Evolutionary conservation across 83 land plant species (phyloP).

Genomic region (Diphasiastrum complanatum): DNA sequence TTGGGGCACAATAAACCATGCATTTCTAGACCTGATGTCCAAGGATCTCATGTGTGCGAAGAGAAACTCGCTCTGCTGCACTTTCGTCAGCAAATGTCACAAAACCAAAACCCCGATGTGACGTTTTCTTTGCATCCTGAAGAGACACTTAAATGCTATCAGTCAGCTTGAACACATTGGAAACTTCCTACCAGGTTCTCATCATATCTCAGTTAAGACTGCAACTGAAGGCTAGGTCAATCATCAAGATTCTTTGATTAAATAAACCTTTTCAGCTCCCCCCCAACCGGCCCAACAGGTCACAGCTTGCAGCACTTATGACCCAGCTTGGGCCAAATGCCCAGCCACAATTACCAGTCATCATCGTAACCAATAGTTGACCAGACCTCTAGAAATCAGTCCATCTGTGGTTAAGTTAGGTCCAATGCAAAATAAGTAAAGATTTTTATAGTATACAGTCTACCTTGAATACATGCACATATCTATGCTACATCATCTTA

Average conservation of each 20-base stretch:
- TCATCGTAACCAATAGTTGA: no score
- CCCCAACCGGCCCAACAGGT: no score
- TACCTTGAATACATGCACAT: background rate
- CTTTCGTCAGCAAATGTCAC: conserved; percentile 43
- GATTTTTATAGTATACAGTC: background rate
- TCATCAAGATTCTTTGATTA: background rate
- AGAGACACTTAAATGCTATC: background rate
- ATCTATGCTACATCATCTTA: background rate
- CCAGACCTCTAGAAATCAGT: no score
- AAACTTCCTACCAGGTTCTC: no score
- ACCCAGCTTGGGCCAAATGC: no score
- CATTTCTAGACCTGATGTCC: conserved; percentile 25
- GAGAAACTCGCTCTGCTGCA: conserved; percentile 41
- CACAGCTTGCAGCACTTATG: no score
- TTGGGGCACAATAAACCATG: background rate
- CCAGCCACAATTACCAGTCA: no score
- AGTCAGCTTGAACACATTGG: background rate
- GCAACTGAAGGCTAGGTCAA: background rate
- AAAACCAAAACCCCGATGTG: conserved; percentile 43
- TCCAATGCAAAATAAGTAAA: background rate
- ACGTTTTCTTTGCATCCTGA: conserved; percentile 37
- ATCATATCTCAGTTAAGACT: no score
- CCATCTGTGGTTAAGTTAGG: no score
- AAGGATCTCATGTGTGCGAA: conserved; percentile 30
- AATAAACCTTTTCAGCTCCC: background rate